Conservation (phyloP, 805 yeast genomes). For the Ogataea pignaliae region DNA sequence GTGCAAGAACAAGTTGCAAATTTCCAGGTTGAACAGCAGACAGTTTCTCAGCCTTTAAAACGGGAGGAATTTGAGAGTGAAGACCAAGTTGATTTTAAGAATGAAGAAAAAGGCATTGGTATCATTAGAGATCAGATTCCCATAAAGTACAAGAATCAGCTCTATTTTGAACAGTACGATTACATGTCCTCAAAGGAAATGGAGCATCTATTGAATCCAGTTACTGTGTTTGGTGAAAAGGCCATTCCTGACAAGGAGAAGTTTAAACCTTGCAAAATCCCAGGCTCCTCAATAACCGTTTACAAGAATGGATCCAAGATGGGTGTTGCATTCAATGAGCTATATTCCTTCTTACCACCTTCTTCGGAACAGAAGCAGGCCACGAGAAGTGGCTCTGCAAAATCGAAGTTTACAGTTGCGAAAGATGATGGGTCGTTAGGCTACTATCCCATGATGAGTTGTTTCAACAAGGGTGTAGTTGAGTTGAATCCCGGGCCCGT, state of each 20-base stretch:
- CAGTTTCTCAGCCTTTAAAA: conserved; percentile 17
- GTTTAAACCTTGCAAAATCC: conserved; percentile 44
- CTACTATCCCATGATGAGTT: conserved; percentile 86
- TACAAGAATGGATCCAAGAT: conserved; percentile 71
- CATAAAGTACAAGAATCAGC: conserved; percentile 68
- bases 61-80: neutral
- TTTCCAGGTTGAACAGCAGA: conserved; percentile 30
- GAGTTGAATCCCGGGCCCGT: conserved; percentile 65
- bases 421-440: conserved; percentile 84
- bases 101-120: conserved; percentile 29
- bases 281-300: conserved; percentile 58
- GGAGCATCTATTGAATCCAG: conserved; percentile 72
- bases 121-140: conserved; percentile 82
- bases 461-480: conserved; percentile 74
- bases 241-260: conserved; percentile 50
- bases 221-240: conserved; percentile 63
- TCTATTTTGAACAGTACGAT: conserved; percentile 84
- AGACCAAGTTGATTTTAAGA: neutral
- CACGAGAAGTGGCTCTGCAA: conserved; percentile 7
- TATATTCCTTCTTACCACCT: conserved; percentile 79
- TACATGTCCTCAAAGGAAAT: conserved; percentile 63
- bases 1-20: conserved; percentile 40
- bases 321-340: conserved; percentile 62
- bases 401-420: conserved; percentile 21
- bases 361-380: conserved; percentile 49